A percentile compares a stretch with the other conserved stretches of the same genome.
Evolutionary conservation across 805 yeast species (phyloP).

Genomic region (Monosporozyma aerobia): DNA sequence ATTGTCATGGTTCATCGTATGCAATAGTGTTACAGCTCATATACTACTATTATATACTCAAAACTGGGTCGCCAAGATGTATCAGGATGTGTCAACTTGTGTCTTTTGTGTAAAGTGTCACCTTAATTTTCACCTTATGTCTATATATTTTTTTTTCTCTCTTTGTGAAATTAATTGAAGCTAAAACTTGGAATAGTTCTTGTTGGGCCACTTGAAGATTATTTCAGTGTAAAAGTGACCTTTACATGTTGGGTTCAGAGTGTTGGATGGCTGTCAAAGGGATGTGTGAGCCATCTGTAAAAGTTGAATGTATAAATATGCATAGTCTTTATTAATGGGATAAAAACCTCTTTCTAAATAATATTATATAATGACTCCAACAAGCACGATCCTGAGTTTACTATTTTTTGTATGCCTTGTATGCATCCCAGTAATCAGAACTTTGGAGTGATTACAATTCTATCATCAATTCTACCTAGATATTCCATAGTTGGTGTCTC

Average conservation of each 20-base stretch:
- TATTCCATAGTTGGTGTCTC: slow-evolving; percentile 36
- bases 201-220: neutral
- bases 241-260: too few relatives aligned
- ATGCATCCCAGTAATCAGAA: slow-evolving; percentile 11
- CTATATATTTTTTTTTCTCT: neutral
- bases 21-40: neutral
- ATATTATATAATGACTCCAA: neutral
- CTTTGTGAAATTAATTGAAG: neutral
- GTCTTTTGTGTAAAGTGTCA: neutral
- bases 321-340: neutral
- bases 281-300: too few relatives aligned
- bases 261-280: neutral
- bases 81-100: too few relatives aligned
- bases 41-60: too few relatives aligned
- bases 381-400: neutral
- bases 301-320: neutral
- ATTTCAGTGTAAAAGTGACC: too few relatives aligned
- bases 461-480: slow-evolving; percentile 48
- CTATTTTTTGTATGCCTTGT: neutral
- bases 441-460: slow-evolving; percentile 52
- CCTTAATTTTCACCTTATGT: neutral
- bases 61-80: too few relatives aligned
- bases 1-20: neutral
- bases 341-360: neutral
- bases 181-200: neutral